phyloP scores from a whole-genome alignment of 805 yeast species.

The Yamadazyma paraphyllophila region DNA sequence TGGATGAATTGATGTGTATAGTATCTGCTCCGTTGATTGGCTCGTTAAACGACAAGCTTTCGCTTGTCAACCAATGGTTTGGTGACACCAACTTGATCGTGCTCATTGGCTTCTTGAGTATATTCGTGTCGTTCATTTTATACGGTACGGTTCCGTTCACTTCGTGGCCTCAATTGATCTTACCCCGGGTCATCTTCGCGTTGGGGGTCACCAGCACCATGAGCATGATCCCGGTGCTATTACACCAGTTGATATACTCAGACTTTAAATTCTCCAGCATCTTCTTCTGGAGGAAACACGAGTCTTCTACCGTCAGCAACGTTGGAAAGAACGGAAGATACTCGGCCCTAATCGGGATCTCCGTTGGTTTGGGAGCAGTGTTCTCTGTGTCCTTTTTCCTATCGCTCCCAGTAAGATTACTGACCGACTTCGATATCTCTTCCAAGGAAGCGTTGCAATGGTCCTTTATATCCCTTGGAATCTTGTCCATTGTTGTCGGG shows the following conservation, averaged over 20 bases:
- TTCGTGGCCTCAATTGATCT: slow-evolving; percentile 24
- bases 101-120: slow-evolving; percentile 44
- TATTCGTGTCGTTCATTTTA: slow-evolving; percentile 47
- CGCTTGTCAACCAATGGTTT: slow-evolving; percentile 14
- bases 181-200: slow-evolving; percentile 57
- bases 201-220: slow-evolving; percentile 55
- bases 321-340: slow-evolving; percentile 43
- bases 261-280: slow-evolving; percentile 34
- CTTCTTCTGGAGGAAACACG: slow-evolving; percentile 23
- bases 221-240: slow-evolving; percentile 59
- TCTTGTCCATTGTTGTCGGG: slow-evolving; percentile 37
- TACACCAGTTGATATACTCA: slow-evolving; percentile 52
- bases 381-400: slow-evolving; percentile 55
- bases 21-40: slow-evolving; percentile 61
- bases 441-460: slow-evolving; percentile 41
- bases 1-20: slow-evolving; percentile 59
- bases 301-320: slow-evolving; percentile 7
- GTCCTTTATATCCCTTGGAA: slow-evolving; percentile 51
- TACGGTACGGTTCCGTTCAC: slow-evolving; percentile 53
- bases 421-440: slow-evolving; percentile 29
- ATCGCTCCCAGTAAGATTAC: slow-evolving; percentile 55
- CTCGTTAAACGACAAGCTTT: slow-evolving; percentile 55
- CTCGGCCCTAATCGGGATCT: slow-evolving; percentile 60
- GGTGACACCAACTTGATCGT: slow-evolving; percentile 56
- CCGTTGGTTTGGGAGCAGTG: slow-evolving; percentile 67